These are phyloP conservation scores for Globisporangium rhizosaccharum DNA, from an alignment of 352 stramenopile genomes.

Conservation along the genomic window DNA sequence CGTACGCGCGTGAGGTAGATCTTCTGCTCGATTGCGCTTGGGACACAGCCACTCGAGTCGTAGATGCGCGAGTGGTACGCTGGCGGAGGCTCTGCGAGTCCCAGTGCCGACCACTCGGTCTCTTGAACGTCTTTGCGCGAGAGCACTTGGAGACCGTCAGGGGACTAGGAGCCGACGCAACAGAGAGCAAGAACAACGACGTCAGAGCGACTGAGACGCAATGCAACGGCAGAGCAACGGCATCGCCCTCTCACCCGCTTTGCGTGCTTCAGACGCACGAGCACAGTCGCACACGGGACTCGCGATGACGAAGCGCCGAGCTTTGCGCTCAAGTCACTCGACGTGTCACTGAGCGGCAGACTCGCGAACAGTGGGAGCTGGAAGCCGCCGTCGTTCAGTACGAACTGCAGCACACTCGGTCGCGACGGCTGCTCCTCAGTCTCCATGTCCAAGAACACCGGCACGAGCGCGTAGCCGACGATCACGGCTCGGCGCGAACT, in stretches of 20 bases:
- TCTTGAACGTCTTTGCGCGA: slow-evolving; percentile 38
- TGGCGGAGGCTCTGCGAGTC: slow-evolving; percentile 37
- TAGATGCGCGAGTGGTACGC: slow-evolving; percentile 44
- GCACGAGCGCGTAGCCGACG: slow-evolving; percentile 66
- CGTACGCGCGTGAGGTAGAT: slow-evolving; percentile 52
- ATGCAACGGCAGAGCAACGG: background rate
- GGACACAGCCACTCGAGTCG: slow-evolving; percentile 41
- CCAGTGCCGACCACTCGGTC: slow-evolving; percentile 46
- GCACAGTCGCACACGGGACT: slow-evolving; percentile 74
- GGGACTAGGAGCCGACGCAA: slow-evolving; percentile 20
- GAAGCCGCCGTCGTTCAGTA: slow-evolving; percentile 64
- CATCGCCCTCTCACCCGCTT: slow-evolving; percentile 26
- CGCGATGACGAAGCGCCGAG: slow-evolving; percentile 31
- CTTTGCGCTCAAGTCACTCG: slow-evolving; percentile 27
- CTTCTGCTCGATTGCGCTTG: slow-evolving; percentile 46
- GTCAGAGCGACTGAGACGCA: too few relatives aligned
- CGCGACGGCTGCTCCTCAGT: slow-evolving; percentile 44
- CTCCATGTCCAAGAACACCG: slow-evolving; percentile 71
- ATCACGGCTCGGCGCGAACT: slow-evolving; percentile 45
- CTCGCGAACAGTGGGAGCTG: slow-evolving; percentile 72
- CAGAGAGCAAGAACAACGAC: background rate
- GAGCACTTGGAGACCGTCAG: slow-evolving; percentile 55
- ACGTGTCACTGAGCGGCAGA: slow-evolving; percentile 26
- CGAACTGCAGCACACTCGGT: slow-evolving; percentile 43
- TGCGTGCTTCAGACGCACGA: slow-evolving; percentile 59